Evolutionary conservation across 1,284 basidiomycete species (phyloP), one percentile per base, ranked within the genome.

Genomic region (Ustilago tritici): DNA sequence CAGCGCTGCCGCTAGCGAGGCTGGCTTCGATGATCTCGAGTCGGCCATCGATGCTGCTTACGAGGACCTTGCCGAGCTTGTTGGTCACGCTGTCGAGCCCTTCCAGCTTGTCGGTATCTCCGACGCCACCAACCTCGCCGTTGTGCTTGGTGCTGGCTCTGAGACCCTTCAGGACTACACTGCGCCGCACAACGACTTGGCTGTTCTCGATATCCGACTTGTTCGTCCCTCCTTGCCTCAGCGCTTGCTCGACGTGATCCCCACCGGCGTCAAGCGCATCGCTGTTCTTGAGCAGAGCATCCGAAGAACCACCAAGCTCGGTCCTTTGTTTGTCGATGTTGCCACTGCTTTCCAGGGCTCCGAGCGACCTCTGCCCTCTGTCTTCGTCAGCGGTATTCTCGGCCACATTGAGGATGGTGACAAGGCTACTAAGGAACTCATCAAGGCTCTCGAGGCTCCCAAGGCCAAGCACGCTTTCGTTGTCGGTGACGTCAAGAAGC

Each of bases 241-340:
- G 50, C 90, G 89, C 59, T 88, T 98, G 55, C 88, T 92, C 61
- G 87, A 87, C 38, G 88, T 89, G 41, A 90, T 97, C 50, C 92
- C 93, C 11, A 70, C 88, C 1, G 91, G 91, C 5, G 90, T 89
- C 41, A 89, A 90, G 53, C 91, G 91, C 53, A 90, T 98, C 62
- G 89, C 97, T 56, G 93, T 98, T 4, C 90, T 98, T 23, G 96
- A 95, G 87, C 93, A 92, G 87, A 89, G 92, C 31, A 88, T 89
- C 77, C 89, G 88, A 70, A 93, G 92, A 89, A 90, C 91, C 19
- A 92, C 92, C 58, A 95, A 95, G 87, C 96, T 93, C 91, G 92
- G 94, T 1, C 92, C 94, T 0, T 88, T 96, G 17, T 95, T 93
- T 85, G 90, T 97, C 55, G 95, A 96, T 49, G 88, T 95, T 31